phyloP scores from a whole-genome alignment of 176 grass and related monocot species.

The Eleusine coracana region DNA sequence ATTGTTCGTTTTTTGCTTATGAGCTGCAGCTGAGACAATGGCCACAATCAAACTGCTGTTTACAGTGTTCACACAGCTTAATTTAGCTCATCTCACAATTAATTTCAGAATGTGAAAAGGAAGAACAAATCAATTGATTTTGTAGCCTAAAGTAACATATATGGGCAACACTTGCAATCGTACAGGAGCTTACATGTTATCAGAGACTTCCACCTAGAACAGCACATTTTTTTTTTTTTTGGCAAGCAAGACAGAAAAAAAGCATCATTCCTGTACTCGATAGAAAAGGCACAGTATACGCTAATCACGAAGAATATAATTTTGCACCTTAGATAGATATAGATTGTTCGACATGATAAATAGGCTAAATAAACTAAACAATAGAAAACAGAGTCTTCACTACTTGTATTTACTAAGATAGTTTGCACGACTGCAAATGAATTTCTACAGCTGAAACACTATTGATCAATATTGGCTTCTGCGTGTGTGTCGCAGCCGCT shows the following conservation, averaged over 20 bases:
- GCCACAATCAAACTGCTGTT: no score
- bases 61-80: no score
- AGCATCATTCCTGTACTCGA: background rate
- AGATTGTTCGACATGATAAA: slow-evolving; percentile 30
- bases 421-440: slow-evolving; percentile 19
- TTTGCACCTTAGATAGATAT: slow-evolving; percentile 16
- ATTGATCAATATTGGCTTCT: slow-evolving; percentile 38
- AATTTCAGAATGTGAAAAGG: no score
- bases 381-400: slow-evolving; percentile 9
- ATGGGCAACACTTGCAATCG: background rate
- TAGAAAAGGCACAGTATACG: background rate
- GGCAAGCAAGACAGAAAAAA: background rate
- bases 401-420: slow-evolving; percentile 47
- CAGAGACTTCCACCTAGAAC: no score
- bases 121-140: no score
- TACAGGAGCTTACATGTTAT: background rate
- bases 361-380: slow-evolving; percentile 33
- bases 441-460: slow-evolving; percentile 26
- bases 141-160: no score
- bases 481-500: slow-evolving; percentile 46
- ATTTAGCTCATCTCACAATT: no score
- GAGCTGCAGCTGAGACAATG: no score
- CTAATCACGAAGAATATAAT: background rate
- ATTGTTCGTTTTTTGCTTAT: no score
- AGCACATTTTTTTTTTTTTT: background rate